Base-by-base conservation (phyloP, 2,329 filamentous ascomycete genomes). In the Cladosporium sp. region DNA sequence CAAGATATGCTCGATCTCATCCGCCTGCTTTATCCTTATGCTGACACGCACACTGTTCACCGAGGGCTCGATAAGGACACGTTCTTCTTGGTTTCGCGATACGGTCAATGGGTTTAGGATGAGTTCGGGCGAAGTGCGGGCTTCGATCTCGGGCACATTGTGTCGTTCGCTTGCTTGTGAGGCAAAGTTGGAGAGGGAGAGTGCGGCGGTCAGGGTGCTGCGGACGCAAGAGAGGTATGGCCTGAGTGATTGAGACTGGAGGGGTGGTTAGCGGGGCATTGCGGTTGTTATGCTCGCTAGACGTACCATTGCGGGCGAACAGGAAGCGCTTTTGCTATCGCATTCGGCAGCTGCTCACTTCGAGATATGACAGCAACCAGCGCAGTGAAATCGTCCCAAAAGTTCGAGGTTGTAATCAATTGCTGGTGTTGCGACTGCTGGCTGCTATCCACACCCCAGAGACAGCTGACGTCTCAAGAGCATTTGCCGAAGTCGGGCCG, bases 21-120 rank as follows among this genome's bases (percentile, higher is more conserved):
- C 95, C 68, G 95, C 95, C 84, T 99, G 95, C 83, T 99, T 99
- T 80, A 99, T 97, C 84, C 94, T 92, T 83, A 99, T 96, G 86
- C 92, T 97, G 76, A 99, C 91, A 72, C 95, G 90, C 72, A 99
- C 91, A 72, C 91, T 96, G 86, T 99, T 99, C 82, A 98, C 90
- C 79, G 91, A 95, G 63, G 95, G 93, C 82, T 98, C 94, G 77
- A 98, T 96, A 67, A 97, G 84, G 71, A 99, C 94, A 73, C 91
- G 89, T 85, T 99, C 95, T 78, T 97, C 96, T 81, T 98, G 93
- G 80, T 99, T 99, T 70, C 95, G 89, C 69, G 94, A 91, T 72
- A 99, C 88, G 30, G 90, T 93, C 69, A 99, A 83, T 21, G 94
- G 93, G 75, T 95, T 96, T 67, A 99, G 85, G 25, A 99, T 86